Percentiles rank a stretch among this genome's conserved stretches.
Conservation (phyloP, 352 stramenopile genomes). For the Thalassiosira hispida region DNA sequence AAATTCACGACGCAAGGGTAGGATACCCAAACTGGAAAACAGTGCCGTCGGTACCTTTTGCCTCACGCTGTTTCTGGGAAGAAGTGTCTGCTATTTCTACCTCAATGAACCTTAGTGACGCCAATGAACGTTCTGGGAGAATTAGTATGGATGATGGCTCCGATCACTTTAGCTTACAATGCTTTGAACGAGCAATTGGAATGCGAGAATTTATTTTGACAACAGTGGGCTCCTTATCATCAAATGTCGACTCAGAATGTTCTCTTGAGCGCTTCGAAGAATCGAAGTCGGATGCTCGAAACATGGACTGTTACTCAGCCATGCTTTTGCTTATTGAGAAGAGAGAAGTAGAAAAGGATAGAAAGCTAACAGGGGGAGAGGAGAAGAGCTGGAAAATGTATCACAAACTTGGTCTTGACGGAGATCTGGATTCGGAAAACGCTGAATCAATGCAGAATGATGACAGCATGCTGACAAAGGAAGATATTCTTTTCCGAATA, state of each 20-base stretch:
- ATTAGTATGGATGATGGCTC: conserved; percentile 41
- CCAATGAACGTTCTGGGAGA: conserved; percentile 56
- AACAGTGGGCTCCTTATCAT: conserved; percentile 36
- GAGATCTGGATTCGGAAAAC: conserved; percentile 23
- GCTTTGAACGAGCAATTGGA: conserved; percentile 58
- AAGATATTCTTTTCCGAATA: conserved; percentile 70
- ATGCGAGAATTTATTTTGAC: conserved; percentile 56
- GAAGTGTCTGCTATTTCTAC: conserved; percentile 54
- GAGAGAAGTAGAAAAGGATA: conserved; percentile 18
- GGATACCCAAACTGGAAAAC: conserved; percentile 33
- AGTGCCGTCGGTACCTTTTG: conserved; percentile 26
- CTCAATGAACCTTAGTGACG: conserved; percentile 54
- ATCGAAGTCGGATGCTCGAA: conserved; percentile 47
- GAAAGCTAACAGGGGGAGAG: conserved; percentile 18
- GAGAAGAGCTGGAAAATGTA: conserved; percentile 55
- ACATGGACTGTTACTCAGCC: conserved; percentile 57
- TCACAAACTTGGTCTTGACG: conserved; percentile 27
- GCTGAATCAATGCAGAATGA: conserved; percentile 15
- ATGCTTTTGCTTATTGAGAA: conserved; percentile 58
- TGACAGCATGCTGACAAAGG: conserved; percentile 45
- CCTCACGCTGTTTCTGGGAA: conserved; percentile 52
- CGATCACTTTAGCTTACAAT: conserved; percentile 47
- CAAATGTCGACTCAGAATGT: conserved; percentile 47
- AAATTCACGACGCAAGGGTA: conserved; percentile 37
- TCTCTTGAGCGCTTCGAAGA: conserved; percentile 53